Conservation (phyloP, 331 rosid genomes). For the Rhamnella rubrinervis region DNA sequence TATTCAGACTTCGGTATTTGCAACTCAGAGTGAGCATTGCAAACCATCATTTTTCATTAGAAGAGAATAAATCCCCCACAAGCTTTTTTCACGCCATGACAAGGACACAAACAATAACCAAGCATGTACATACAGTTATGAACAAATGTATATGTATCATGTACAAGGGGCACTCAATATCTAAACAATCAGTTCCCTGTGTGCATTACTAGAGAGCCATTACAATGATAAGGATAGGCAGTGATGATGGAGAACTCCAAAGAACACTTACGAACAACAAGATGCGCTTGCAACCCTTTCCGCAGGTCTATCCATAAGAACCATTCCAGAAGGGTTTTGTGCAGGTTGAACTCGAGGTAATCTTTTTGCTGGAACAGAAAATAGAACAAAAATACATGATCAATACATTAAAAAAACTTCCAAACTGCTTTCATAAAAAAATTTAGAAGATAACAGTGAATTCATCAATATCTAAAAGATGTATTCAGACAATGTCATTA, state of each 20-base stretch:
- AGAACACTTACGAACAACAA: conserved; percentile 39
- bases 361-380: conserved; percentile 45
- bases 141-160: conserved; percentile 26
- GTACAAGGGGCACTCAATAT: conserved; percentile 4
- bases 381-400: neutral
- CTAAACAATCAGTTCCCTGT: conserved; percentile 14
- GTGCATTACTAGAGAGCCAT: conserved; percentile 8
- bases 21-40: conserved; percentile 14
- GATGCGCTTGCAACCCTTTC: conserved; percentile 49
- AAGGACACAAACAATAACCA: conserved; percentile 11
- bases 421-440: no score
- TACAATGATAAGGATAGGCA: conserved; percentile 1
- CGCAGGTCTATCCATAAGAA: conserved; percentile 52
- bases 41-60: conserved; percentile 27
- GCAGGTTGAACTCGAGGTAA: conserved; percentile 54
- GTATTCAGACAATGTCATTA: no score
- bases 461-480: no score
- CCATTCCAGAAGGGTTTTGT: conserved; percentile 56
- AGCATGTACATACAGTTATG: conserved; percentile 35
- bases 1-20: neutral
- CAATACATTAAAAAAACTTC: neutral
- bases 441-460: no score
- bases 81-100: conserved; percentile 20
- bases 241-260: neutral
- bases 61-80: conserved; percentile 14